A percentile compares a stretch with the other conserved stretches of the same genome.
These are phyloP conservation scores for Theobroma grandiflorum DNA, from an alignment of 441 rosid species.

Conservation along the genomic window DNA sequence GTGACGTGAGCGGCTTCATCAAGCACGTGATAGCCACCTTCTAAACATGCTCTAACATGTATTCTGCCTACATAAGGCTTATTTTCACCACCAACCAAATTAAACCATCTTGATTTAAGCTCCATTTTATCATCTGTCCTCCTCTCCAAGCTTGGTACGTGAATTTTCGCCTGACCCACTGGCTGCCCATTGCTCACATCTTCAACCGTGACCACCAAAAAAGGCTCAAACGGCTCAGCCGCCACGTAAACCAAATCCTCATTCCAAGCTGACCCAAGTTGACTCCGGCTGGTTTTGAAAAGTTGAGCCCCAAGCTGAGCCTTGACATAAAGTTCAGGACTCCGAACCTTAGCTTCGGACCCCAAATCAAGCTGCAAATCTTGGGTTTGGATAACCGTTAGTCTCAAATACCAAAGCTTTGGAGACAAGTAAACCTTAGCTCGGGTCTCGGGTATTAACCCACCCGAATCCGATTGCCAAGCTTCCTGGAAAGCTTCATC, in stretches of 20 bases:
- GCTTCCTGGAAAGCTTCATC: constrained; percentile 82
- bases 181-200: constrained; percentile 52
- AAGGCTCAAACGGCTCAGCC: constrained; percentile 77
- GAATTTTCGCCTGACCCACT: constrained; percentile 62
- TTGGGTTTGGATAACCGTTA: constrained; percentile 85
- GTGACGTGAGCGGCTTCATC: constrained; percentile 81
- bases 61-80: constrained; percentile 68
- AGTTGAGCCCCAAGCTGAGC: constrained; percentile 71
- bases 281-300: constrained; percentile 65
- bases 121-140: constrained; percentile 55
- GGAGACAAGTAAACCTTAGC: constrained; percentile 78
- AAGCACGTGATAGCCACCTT: constrained; percentile 76
- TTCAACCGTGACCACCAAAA: constrained; percentile 62
- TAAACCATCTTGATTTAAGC: constrained; percentile 81
- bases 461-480: constrained; percentile 84
- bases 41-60: constrained; percentile 60
- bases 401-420: constrained; percentile 74
- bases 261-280: constrained; percentile 61
- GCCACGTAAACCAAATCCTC: constrained; percentile 75
- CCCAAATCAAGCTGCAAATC: constrained; percentile 68
- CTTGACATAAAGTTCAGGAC: constrained; percentile 64
- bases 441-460: constrained; percentile 69
- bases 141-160: constrained; percentile 61
- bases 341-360: constrained; percentile 56
- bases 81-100: constrained; percentile 54